Conservation (phyloP, 257 asterid genomes). For the Primulina eburnea region DNA sequence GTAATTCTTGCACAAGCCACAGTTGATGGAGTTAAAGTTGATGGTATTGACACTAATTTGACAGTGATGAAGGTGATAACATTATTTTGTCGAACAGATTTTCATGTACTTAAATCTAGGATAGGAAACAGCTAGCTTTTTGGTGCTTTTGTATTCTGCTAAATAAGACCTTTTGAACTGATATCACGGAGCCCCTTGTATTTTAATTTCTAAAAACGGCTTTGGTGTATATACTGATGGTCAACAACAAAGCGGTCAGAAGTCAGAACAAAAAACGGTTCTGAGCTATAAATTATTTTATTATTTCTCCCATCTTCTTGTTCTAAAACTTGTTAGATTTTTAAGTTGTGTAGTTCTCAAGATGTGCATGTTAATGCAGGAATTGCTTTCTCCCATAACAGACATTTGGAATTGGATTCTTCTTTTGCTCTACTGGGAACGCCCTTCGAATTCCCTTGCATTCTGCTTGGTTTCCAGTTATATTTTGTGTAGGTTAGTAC, state of each 20-base stretch:
- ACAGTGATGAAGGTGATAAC: slow-evolving; percentile 86
- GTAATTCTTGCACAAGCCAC: slow-evolving; percentile 80
- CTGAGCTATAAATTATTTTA: neutral
- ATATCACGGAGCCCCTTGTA: neutral
- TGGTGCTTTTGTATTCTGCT: slow-evolving; percentile 17
- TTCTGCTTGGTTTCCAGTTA: slow-evolving; percentile 59
- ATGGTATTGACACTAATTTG: slow-evolving; percentile 83
- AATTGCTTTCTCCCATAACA: slow-evolving; percentile 76
- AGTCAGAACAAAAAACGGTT: neutral
- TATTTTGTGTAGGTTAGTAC: slow-evolving; percentile 59
- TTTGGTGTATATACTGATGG: slow-evolving; percentile 8
- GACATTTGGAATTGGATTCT: slow-evolving; percentile 61
- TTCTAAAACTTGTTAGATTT: slow-evolving; percentile 17
- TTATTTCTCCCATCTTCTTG: slow-evolving; percentile 17
- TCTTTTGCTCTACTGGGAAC: slow-evolving; percentile 72
- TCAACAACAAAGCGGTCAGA: slow-evolving; percentile 2
- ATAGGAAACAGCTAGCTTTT: slow-evolving; percentile 14
- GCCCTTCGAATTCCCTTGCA: slow-evolving; percentile 53
- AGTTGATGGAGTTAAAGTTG: slow-evolving; percentile 88
- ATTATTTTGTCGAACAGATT: slow-evolving; percentile 7
- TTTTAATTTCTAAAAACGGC: neutral
- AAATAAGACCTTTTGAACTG: neutral
- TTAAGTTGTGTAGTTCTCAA: slow-evolving; percentile 16
- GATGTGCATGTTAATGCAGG: slow-evolving; percentile 51
- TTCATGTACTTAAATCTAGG: slow-evolving; percentile 6